Conservation (phyloP, 2,329 filamentous ascomycete species). For the Alternaria dauci region DNA sequence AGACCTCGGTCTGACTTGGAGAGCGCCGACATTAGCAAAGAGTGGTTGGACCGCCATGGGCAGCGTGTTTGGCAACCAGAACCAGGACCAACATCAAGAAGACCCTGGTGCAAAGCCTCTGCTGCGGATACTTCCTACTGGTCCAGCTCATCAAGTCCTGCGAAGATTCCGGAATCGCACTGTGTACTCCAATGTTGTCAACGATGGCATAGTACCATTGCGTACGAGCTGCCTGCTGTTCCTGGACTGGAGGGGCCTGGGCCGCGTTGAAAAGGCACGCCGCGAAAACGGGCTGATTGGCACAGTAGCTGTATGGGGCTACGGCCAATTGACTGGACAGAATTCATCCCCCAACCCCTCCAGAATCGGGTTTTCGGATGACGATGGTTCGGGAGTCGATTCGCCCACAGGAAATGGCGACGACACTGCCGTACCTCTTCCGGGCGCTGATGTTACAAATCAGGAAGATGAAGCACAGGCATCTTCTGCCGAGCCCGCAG, state of each 20-base stretch:
- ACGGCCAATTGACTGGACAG: constrained; percentile 84
- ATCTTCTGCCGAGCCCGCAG: constrained; percentile 47
- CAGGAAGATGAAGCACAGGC: constrained; percentile 68
- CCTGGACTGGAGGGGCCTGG: constrained; percentile 93
- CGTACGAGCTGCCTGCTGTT: constrained; percentile 96
- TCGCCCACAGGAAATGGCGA: constrained; percentile 47
- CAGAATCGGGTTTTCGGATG: constrained; percentile 39
- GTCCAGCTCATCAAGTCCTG: constrained; percentile 86
- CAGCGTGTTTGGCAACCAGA: constrained; percentile 75
- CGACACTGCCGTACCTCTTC: constrained; percentile 71
- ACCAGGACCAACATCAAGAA: constrained; percentile 61
- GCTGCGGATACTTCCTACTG: constrained; percentile 86
- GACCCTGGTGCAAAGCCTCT: constrained; percentile 88
- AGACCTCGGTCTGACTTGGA: constrained; percentile 93
- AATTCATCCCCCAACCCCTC: constrained; percentile 69
- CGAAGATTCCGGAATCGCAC: constrained; percentile 90
- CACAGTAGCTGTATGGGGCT: constrained; percentile 91
- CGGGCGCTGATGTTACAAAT: constrained; percentile 69
- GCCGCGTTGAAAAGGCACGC: constrained; percentile 91
- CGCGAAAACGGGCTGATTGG: constrained; percentile 91
- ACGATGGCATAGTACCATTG: constrained; percentile 94
- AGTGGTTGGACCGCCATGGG: constrained; percentile 91
- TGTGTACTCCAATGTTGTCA: constrained; percentile 95
- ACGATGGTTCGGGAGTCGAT: constrained; percentile 37
- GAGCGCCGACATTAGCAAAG: constrained; percentile 82